These are phyloP conservation scores for Suhomyces maxii DNA, from an alignment of 1,139 yeast species.

Conservation along the genomic window DNA sequence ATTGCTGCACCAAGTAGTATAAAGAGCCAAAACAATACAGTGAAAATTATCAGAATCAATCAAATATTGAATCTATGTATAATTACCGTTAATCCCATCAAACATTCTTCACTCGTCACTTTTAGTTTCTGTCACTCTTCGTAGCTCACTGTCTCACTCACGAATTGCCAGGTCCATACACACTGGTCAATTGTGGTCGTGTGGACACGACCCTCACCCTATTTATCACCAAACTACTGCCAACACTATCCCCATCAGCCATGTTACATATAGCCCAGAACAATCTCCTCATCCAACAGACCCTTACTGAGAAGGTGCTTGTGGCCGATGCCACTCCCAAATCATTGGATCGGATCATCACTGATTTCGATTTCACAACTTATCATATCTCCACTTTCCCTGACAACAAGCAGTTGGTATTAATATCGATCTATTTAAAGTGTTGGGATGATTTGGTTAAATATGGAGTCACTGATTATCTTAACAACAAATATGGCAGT, in stretches of 20 bases:
- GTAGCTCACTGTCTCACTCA: no score
- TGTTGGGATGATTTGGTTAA: constrained; percentile 72
- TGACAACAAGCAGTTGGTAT: constrained; percentile 61
- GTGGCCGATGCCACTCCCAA: constrained; percentile 35
- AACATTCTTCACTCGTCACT: no score
- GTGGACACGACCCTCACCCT: neutral
- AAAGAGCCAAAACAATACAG: neutral
- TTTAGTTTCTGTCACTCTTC: no score
- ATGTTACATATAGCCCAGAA: constrained; percentile 50
- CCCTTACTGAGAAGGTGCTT: constrained; percentile 39
- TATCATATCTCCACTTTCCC: constrained; percentile 84
- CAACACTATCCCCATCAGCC: constrained; percentile 3
- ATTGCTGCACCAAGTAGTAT: neutral
- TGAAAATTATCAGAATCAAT: no score
- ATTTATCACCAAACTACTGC: neutral
- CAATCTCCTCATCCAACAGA: constrained; percentile 44
- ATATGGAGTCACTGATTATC: constrained; percentile 60
- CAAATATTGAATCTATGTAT: no score
- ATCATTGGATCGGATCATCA: constrained; percentile 82
- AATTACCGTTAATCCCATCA: no score
- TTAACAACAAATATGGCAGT: constrained; percentile 38
- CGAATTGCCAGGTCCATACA: neutral
- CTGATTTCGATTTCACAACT: constrained; percentile 95
- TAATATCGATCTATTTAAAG: constrained; percentile 70
- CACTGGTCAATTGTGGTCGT: neutral